Evolutionary conservation across 2,329 filamentous ascomycete genomes (phyloP).

Genomic region (Fusarium compactum): DNA sequence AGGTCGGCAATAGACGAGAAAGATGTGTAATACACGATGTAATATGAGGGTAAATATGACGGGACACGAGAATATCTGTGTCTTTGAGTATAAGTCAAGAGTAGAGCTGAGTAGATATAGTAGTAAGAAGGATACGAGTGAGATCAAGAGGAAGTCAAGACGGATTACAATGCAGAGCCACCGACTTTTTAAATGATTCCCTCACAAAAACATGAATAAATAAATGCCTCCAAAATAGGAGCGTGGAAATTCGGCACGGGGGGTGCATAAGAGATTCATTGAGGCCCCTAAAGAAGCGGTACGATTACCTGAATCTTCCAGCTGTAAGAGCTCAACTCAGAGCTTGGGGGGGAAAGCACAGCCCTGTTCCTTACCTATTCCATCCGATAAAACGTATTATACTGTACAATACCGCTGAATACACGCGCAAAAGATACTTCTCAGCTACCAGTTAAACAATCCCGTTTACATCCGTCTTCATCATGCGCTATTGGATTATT

Average conservation of each 20-base stretch:
- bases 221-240: constrained; percentile 23
- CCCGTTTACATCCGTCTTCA: constrained; percentile 26
- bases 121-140: neutral
- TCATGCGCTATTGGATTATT: neutral
- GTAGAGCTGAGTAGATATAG: neutral
- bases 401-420: constrained; percentile 15
- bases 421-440: constrained; percentile 26
- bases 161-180: constrained; percentile 18
- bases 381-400: constrained; percentile 20
- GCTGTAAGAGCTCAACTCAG: neutral
- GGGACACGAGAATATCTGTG: neutral
- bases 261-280: constrained; percentile 17
- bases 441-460: constrained; percentile 17
- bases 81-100: neutral
- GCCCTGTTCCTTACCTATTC: constrained; percentile 15
- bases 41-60: too few relatives aligned
- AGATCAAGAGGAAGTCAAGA: constrained; percentile 5
- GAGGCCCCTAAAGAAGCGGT: neutral
- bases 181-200: constrained; percentile 38
- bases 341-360: constrained; percentile 2
- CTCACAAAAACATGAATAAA: constrained; percentile 23
- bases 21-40: constrained; percentile 12
- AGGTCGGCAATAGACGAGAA: constrained; percentile 12
- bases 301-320: constrained; percentile 27
- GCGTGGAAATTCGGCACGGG: constrained; percentile 31